phyloP scores from a whole-genome alignment of 2,329 filamentous ascomycete genomes.

The Fonsecaea pedrosoi region DNA sequence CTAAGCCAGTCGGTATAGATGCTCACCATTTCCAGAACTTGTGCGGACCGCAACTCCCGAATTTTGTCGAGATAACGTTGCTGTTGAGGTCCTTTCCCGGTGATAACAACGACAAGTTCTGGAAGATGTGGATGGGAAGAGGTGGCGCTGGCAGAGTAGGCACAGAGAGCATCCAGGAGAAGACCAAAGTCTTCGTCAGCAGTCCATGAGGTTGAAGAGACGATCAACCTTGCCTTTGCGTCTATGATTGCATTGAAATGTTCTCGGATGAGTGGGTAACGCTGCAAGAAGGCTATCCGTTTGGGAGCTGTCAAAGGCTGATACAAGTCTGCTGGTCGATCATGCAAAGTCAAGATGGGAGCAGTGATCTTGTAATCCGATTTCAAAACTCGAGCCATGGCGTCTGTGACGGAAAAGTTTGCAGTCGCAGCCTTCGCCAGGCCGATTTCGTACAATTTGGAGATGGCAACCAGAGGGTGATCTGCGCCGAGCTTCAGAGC shows the following conservation, averaged over 20 bases:
- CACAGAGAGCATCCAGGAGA: slow-evolving; percentile 79
- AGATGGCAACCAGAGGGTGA: slow-evolving; percentile 79
- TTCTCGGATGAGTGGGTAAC: slow-evolving; percentile 68
- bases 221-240: slow-evolving; percentile 71
- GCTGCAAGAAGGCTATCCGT: slow-evolving; percentile 66
- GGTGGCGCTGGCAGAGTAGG: slow-evolving; percentile 67
- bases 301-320: slow-evolving; percentile 66
- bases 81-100: slow-evolving; percentile 88
- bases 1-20: slow-evolving; percentile 86
- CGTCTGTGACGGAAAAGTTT: slow-evolving; percentile 87
- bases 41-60: slow-evolving; percentile 62
- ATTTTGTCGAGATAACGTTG: slow-evolving; percentile 74
- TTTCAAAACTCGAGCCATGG: slow-evolving; percentile 79
- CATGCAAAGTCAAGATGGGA: slow-evolving; percentile 76
- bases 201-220: slow-evolving; percentile 97
- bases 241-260: slow-evolving; percentile 66
- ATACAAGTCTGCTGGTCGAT: slow-evolving; percentile 84
- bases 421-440: slow-evolving; percentile 72
- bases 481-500: slow-evolving; percentile 66
- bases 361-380: slow-evolving; percentile 69
- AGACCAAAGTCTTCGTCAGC: slow-evolving; percentile 93
- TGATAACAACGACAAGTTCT: slow-evolving; percentile 84
- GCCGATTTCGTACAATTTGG: slow-evolving; percentile 76
- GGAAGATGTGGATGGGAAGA: slow-evolving; percentile 61
- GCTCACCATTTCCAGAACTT: slow-evolving; percentile 71